A percentile compares a stretch with the other conserved stretches of the same genome.
Conservation (phyloP, 1,139 yeast species). For the Taphrina deformans region DNA sequence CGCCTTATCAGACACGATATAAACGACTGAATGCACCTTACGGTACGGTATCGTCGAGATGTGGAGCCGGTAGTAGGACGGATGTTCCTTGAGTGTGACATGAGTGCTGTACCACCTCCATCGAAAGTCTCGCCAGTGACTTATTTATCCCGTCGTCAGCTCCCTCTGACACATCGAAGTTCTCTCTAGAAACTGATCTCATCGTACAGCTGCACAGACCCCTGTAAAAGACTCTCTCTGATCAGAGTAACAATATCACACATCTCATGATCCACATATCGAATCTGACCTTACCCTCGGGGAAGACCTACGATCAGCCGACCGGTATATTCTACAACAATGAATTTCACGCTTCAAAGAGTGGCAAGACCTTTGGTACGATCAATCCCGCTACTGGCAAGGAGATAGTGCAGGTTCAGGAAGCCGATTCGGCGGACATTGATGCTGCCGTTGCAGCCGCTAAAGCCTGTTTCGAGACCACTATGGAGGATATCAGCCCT, state of each 20-base stretch:
- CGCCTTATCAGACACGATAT: neutral
- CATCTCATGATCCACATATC: neutral
- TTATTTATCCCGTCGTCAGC: too few relatives aligned
- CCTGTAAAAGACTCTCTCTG: too few relatives aligned
- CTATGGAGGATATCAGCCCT: constrained; percentile 47
- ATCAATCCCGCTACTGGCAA: constrained; percentile 64
- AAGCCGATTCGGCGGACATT: constrained; percentile 72
- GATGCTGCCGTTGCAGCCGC: constrained; percentile 74
- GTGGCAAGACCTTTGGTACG: constrained; percentile 56
- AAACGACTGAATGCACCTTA: neutral
- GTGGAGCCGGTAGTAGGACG: neutral
- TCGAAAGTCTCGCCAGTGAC: too few relatives aligned
- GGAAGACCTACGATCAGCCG: constrained; percentile 60
- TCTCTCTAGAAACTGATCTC: too few relatives aligned
- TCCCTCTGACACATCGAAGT: too few relatives aligned
- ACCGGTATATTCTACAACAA: constrained; percentile 79
- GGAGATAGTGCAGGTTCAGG: constrained; percentile 64
- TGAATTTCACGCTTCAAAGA: constrained; percentile 62
- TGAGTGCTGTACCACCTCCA: too few relatives aligned
- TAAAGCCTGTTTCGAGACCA: constrained; percentile 51
- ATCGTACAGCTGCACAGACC: too few relatives aligned
- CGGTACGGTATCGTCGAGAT: neutral
- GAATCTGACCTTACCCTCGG: constrained; percentile 56
- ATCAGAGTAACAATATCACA: too few relatives aligned
- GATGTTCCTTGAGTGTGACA: neutral